Conservation (phyloP, 2,329 filamentous ascomycete species). For the Colletotrichum tanaceti region DNA sequence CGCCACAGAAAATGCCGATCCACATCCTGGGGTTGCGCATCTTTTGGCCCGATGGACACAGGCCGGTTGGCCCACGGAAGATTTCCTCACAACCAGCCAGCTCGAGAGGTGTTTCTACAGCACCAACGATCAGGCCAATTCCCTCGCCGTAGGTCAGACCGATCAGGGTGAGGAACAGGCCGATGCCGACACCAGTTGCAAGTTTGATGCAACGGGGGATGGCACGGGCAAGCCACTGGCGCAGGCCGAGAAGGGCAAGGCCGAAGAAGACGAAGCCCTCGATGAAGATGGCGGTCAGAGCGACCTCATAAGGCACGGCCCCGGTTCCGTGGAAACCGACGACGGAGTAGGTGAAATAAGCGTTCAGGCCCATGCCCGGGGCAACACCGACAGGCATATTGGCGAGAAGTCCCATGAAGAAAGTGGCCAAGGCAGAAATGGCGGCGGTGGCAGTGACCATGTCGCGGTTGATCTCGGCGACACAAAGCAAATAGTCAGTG, state of each 20-base stretch:
- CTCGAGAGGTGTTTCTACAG: slow-evolving; percentile 74
- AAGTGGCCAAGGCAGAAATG: slow-evolving; percentile 81
- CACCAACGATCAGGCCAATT: slow-evolving; percentile 81
- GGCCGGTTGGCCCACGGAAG: slow-evolving; percentile 52
- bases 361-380: slow-evolving; percentile 74
- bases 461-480: slow-evolving; percentile 76
- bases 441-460: slow-evolving; percentile 87
- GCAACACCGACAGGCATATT: slow-evolving; percentile 69
- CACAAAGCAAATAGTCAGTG: slow-evolving; percentile 72
- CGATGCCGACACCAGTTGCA: slow-evolving; percentile 86
- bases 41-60: slow-evolving; percentile 73
- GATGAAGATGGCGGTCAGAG: slow-evolving; percentile 87
- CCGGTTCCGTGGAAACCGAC: slow-evolving; percentile 83
- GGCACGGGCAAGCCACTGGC: slow-evolving; percentile 87
- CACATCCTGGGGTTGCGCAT: slow-evolving; percentile 88
- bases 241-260: slow-evolving; percentile 81
- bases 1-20: slow-evolving; percentile 89
- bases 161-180: slow-evolving; percentile 82
- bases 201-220: slow-evolving; percentile 89
- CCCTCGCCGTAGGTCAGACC: slow-evolving; percentile 84
- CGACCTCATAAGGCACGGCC: slow-evolving; percentile 77
- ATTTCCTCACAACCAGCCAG: slow-evolving; percentile 73
- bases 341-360: slow-evolving; percentile 82
- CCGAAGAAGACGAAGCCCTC: slow-evolving; percentile 88
- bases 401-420: slow-evolving; percentile 84